Evolutionary conservation across 2,329 filamentous ascomycete genomes (phyloP).

Genomic region (Cryphonectria naterciae): DNA sequence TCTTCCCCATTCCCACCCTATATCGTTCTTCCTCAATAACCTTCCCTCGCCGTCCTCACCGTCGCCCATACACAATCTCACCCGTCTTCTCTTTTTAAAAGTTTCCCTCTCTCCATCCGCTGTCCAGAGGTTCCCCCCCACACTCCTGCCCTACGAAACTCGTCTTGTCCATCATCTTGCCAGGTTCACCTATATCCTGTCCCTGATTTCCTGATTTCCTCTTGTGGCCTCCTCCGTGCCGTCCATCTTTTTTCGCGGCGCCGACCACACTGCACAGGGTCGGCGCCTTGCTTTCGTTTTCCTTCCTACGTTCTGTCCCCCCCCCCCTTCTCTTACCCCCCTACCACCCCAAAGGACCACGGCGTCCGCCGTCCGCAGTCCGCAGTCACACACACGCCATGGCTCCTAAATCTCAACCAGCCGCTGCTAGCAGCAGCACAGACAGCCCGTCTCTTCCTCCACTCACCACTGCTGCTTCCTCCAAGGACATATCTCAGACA

Average conservation of each 20-base stretch:
- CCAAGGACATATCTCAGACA: constrained; percentile 36
- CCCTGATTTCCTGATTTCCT: neutral
- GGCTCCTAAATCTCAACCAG: constrained; percentile 44
- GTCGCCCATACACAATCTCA: neutral
- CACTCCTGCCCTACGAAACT: neutral
- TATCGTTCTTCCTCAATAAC: constrained; percentile 22
- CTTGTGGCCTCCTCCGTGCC: constrained; percentile 15
- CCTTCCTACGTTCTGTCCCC: neutral
- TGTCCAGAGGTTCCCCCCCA: neutral
- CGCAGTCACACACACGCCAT: constrained; percentile 32
- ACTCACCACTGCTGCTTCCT: constrained; percentile 34
- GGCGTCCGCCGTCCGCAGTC: neutral
- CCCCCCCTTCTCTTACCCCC: neutral
- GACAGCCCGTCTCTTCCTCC: constrained; percentile 35
- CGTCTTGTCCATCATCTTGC: neutral
- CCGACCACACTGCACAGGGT: constrained; percentile 27
- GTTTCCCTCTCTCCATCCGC: neutral
- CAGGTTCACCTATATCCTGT: constrained; percentile 2
- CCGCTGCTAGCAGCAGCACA: constrained; percentile 34
- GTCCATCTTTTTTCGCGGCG: constrained; percentile 24
- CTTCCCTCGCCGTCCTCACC: constrained; percentile 13
- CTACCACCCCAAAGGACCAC: constrained; percentile 11
- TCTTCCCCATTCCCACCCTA: constrained; percentile 22
- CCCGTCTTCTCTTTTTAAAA: constrained; percentile 3
- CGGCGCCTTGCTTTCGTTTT: constrained; percentile 24